Percentiles rank a stretch among this genome's conserved stretches.
Evolutionary conservation across 805 yeast genomes (phyloP).

Genomic region (Barnettozyma populi): DNA sequence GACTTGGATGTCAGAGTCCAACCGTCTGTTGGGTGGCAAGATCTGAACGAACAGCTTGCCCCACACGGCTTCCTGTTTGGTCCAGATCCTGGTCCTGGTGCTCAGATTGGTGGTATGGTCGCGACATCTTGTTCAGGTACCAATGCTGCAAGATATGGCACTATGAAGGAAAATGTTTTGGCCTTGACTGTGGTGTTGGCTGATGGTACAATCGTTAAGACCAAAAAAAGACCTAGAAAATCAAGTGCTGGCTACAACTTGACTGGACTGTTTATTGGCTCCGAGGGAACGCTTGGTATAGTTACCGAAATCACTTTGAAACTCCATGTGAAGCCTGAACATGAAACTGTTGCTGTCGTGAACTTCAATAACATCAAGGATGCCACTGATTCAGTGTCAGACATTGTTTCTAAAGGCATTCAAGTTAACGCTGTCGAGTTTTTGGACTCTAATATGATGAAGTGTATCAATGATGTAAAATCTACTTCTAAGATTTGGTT

Average conservation of each 20-base stretch:
- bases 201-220: conserved; percentile 73
- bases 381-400: conserved; percentile 67
- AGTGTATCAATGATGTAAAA: conserved; percentile 53
- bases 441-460: conserved; percentile 68
- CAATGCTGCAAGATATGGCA: conserved; percentile 73
- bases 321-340: conserved; percentile 57
- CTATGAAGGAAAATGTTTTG: conserved; percentile 70
- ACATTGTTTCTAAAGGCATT: conserved; percentile 55
- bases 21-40: conserved; percentile 80
- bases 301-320: conserved; percentile 74
- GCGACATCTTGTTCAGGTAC: conserved; percentile 79
- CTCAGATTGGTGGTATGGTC: conserved; percentile 73
- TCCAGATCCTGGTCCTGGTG: conserved; percentile 78
- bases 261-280: conserved; percentile 69
- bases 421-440: conserved; percentile 72
- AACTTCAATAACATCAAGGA: conserved; percentile 62
- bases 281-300: conserved; percentile 77
- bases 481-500: conserved; percentile 47
- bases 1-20: conserved; percentile 73
- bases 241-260: conserved; percentile 77
- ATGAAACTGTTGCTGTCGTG: conserved; percentile 64
- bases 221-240: conserved; percentile 69
- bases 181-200: conserved; percentile 70
- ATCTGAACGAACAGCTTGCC: conserved; percentile 45
- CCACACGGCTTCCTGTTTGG: conserved; percentile 59